A percentile compares a stretch with the other conserved stretches of the same genome.
phyloP scores from a whole-genome alignment of 2,329 filamentous ascomycete species.

The Penicillium sp. region DNA sequence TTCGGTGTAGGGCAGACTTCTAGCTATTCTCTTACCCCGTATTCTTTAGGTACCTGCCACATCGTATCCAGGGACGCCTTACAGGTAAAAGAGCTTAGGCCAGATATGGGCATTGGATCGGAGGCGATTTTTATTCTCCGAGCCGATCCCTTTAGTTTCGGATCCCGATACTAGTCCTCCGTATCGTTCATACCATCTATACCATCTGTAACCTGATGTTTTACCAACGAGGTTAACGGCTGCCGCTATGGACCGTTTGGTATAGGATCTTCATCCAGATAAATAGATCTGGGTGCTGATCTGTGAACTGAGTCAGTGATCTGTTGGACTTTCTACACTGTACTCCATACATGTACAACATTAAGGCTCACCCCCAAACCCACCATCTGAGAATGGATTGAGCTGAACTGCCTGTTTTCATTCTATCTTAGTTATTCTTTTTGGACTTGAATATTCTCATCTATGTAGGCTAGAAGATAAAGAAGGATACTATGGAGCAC shows the following conservation, averaged over 20 bases:
- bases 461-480: not conserved
- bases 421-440: not conserved
- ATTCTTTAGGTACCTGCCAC: slow-evolving; percentile 1
- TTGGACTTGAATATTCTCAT: not conserved
- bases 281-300: slow-evolving; percentile 11
- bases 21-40: slow-evolving; percentile 4
- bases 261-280: slow-evolving; percentile 9
- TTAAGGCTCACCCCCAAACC: not conserved
- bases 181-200: slow-evolving; percentile 1
- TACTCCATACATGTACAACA: not conserved
- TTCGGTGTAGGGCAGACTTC: slow-evolving; percentile 6
- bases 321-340: slow-evolving; percentile 3
- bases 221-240: slow-evolving; percentile 4
- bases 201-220: slow-evolving; percentile 10
- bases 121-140: slow-evolving; percentile 12
- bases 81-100: not conserved
- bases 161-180: not conserved
- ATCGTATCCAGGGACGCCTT: slow-evolving; percentile 4
- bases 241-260: slow-evolving; percentile 7
- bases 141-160: slow-evolving; percentile 16
- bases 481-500: too few relatives aligned
- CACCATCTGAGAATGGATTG: not conserved
- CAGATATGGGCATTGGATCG: slow-evolving; percentile 15
- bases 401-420: not conserved
- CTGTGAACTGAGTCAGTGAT: slow-evolving; percentile 5